phyloP scores from a whole-genome alignment of 1,139 yeast genomes.

The Scheffersomyces insectosa region DNA sequence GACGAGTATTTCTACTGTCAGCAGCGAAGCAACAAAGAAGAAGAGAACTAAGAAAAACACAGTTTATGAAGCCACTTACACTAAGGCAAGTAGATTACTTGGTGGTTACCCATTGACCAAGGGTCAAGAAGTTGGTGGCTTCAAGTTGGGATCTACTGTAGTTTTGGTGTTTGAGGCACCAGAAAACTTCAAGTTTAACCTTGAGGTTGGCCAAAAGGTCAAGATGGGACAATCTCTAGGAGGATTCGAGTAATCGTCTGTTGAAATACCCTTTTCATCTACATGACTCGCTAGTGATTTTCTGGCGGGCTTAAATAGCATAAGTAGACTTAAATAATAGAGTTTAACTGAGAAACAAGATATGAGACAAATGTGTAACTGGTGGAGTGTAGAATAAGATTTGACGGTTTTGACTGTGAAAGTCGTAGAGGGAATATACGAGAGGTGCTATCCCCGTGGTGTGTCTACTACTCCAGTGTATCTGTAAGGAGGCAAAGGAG shows the following conservation, averaged over 20 bases:
- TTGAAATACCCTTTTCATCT: neutral
- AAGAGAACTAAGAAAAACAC: slow-evolving; percentile 66
- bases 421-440: too few relatives aligned
- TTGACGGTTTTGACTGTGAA: too few relatives aligned
- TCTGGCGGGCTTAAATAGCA: too few relatives aligned
- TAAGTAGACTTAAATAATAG: too few relatives aligned
- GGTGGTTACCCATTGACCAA: slow-evolving; percentile 88
- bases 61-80: slow-evolving; percentile 92
- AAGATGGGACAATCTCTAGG: slow-evolving; percentile 88
- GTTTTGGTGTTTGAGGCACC: slow-evolving; percentile 98
- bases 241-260: slow-evolving; percentile 23
- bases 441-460: too few relatives aligned
- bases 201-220: slow-evolving; percentile 72
- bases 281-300: neutral
- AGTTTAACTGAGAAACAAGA: too few relatives aligned
- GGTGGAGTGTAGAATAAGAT: too few relatives aligned
- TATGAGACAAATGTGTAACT: too few relatives aligned
- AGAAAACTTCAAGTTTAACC: slow-evolving; percentile 64
- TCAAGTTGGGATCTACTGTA: slow-evolving; percentile 92
- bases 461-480: too few relatives aligned
- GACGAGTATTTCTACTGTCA: slow-evolving; percentile 13
- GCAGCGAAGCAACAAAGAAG: slow-evolving; percentile 5
- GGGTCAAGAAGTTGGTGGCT: slow-evolving; percentile 98
- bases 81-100: slow-evolving; percentile 72
- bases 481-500: too few relatives aligned